Percentiles rank a stretch among this genome's conserved stretches.
Evolutionary conservation across 176 grass and related monocot species (phyloP).

Genomic region (Zea mays): Zm-B73-REFERENCE-NAM-5.0 NC_050102.1:2220501-2221000

Average conservation of each 20-base stretch:
- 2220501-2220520: not conserved
- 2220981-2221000: not conserved
- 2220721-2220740: not conserved
- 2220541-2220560: not conserved
- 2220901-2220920: not conserved
- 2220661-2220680: not conserved
- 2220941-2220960: not conserved
- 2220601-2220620: not conserved
- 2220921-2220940: not conserved
- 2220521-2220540: not conserved
- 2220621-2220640: not conserved
- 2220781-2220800: not conserved
- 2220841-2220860: not conserved
- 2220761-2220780: not conserved
- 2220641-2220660: not conserved
- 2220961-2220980: not conserved
- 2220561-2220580: constrained; percentile 1
- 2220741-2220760: not conserved
- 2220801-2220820: not conserved
- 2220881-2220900: not conserved
- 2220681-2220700: not conserved
- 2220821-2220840: not conserved
- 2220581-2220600: constrained; percentile 8
- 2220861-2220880: not conserved
- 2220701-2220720: not conserved